Percentiles rank a stretch among this genome's conserved stretches.
Conservation (phyloP, 176 grass and related monocot genomes). For the Zoysia pacifica region DNA sequence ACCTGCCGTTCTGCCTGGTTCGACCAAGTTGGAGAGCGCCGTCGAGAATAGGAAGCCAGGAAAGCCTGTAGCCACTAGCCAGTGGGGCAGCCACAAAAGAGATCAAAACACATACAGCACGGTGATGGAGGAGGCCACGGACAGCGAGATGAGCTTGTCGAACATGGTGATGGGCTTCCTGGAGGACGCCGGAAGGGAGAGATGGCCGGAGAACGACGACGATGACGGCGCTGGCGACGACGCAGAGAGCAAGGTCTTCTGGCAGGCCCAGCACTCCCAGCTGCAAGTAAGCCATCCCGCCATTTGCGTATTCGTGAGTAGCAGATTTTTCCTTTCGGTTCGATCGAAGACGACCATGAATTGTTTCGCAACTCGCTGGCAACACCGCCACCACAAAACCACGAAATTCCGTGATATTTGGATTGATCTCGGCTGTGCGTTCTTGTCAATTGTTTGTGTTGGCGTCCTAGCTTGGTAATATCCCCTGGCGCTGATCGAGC, state of each 20-base stretch:
- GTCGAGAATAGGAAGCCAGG: not conserved
- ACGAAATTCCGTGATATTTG: not conserved
- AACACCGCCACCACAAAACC: not conserved
- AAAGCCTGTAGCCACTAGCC: not conserved
- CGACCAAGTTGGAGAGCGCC: slow-evolving; percentile 15
- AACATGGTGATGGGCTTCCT: slow-evolving; percentile 74
- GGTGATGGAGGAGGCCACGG: slow-evolving; percentile 42
- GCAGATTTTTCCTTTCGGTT: not conserved
- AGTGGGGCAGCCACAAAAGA: slow-evolving; percentile 12
- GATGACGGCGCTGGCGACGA: slow-evolving; percentile 12
- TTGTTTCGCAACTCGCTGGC: not conserved
- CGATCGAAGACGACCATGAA: not conserved
- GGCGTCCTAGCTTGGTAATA: not conserved
- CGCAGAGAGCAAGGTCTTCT: slow-evolving; percentile 67
- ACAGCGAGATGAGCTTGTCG: slow-evolving; percentile 61
- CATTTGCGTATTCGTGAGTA: not conserved
- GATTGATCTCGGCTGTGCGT: not conserved
- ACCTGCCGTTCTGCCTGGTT: not conserved
- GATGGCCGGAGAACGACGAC: slow-evolving; percentile 41
- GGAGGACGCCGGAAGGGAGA: slow-evolving; percentile 56
- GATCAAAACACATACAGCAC: not conserved
- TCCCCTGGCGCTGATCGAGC: slow-evolving; percentile 20
- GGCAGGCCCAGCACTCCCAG: slow-evolving; percentile 59
- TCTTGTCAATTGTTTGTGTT: slow-evolving; percentile 3
- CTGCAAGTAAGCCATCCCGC: slow-evolving; percentile 49